These are phyloP conservation scores for Sporisorium reilianum DNA, from an alignment of 1,284 basidiomycete genomes.

Conservation along the genomic window DNA sequence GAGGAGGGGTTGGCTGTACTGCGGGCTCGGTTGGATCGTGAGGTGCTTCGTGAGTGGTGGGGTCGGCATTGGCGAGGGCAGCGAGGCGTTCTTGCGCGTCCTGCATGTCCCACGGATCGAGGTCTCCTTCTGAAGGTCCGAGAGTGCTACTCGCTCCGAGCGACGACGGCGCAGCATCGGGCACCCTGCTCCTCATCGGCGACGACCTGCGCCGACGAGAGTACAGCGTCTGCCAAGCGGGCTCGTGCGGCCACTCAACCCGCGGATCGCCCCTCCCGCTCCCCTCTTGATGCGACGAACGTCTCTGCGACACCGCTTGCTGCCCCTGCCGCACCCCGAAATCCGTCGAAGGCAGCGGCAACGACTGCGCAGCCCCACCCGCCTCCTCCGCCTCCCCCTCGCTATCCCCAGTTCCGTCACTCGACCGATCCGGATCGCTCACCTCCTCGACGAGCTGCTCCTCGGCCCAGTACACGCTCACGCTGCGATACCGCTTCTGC, in stretches of 20 bases:
- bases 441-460: slow-evolving; percentile 48
- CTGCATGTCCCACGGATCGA: slow-evolving; percentile 54
- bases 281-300: slow-evolving; percentile 9
- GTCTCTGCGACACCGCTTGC: background rate
- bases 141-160: background rate
- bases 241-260: slow-evolving; percentile 26
- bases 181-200: slow-evolving; percentile 1
- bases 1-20: background rate
- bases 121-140: slow-evolving; percentile 46
- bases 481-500: slow-evolving; percentile 25
- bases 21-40: background rate
- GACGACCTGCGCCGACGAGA: slow-evolving; percentile 20
- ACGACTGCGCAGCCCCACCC: background rate
- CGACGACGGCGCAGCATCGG: background rate
- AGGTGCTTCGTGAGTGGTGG: background rate
- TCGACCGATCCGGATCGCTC: slow-evolving; percentile 25
- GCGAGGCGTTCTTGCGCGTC: slow-evolving; percentile 44
- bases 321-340: background rate
- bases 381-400: background rate
- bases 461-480: slow-evolving; percentile 51
- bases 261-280: slow-evolving; percentile 13
- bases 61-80: slow-evolving; percentile 12
- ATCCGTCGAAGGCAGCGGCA: background rate
- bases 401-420: slow-evolving; percentile 5
- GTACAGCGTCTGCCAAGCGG: slow-evolving; percentile 49